A percentile compares a stretch with the other conserved stretches of the same genome.
Evolutionary conservation across 371 early-diverging fungal species (phyloP).

Genomic region (Mucor indicus): DNA sequence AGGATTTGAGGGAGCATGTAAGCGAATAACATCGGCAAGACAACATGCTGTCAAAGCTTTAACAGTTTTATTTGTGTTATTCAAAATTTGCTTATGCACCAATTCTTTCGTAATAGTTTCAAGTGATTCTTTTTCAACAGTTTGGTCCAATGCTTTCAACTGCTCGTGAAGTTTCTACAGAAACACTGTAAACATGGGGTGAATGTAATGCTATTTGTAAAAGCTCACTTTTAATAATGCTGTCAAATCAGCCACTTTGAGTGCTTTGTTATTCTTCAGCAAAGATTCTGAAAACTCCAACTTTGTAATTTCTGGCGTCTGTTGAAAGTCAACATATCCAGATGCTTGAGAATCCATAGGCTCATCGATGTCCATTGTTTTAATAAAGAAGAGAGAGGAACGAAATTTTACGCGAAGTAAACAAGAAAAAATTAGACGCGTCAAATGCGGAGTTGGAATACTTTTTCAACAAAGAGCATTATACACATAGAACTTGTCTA

Average conservation of each 20-base stretch:
- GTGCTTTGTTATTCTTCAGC: constrained; percentile 8
- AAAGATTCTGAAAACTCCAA: constrained; percentile 9
- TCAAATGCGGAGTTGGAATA: no score
- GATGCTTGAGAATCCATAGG: constrained; percentile 12
- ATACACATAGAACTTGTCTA: no score
- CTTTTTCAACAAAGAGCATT: no score
- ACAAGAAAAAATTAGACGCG: neutral
- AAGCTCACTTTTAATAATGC: constrained; percentile 21
- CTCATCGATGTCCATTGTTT: constrained; percentile 19
- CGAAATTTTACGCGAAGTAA: no score
- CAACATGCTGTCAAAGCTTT: constrained; percentile 81
- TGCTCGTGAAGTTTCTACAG: constrained; percentile 29
- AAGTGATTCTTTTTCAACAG: constrained; percentile 50
- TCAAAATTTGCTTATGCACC: constrained; percentile 59
- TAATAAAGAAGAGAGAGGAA: no score
- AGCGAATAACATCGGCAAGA: constrained; percentile 85
- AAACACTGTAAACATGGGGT: no score
- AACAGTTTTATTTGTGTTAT: constrained; percentile 80
- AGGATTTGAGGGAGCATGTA: constrained; percentile 93
- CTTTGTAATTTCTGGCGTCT: neutral
- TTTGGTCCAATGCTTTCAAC: constrained; percentile 32
- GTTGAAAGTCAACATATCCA: constrained; percentile 11
- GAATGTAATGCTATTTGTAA: no score
- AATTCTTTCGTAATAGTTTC: constrained; percentile 66
- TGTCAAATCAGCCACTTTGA: constrained; percentile 17